phyloP scores from a whole-genome alignment of 1,284 basidiomycete genomes.

The Sporisorium reilianum region DNA sequence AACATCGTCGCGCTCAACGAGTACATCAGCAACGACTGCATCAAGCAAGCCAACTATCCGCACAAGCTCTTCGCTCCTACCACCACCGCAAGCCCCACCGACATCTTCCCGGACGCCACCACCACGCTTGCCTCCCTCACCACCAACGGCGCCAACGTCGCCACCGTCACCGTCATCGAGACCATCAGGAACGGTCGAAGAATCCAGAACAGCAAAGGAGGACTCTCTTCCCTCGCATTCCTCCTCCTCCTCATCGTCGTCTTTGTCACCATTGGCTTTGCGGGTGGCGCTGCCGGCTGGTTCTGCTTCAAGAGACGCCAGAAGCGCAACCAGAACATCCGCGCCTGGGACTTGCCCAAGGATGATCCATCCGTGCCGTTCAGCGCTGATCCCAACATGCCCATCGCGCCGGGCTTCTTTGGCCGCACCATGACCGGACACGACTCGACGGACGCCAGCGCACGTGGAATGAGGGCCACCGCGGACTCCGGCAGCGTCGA shows the following conservation, averaged over 20 bases:
- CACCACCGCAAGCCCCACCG: slow-evolving; percentile 30
- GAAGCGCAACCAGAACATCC: slow-evolving; percentile 38
- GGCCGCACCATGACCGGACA: slow-evolving; percentile 27
- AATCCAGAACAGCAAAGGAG: slow-evolving; percentile 13
- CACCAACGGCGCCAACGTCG: slow-evolving; percentile 39
- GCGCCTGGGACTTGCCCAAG: slow-evolving; percentile 46
- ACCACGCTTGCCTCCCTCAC: slow-evolving; percentile 44
- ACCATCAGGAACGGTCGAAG: slow-evolving; percentile 42
- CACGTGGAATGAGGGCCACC: slow-evolving; percentile 5
- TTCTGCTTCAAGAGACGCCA: slow-evolving; percentile 44
- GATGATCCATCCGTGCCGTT: slow-evolving; percentile 42
- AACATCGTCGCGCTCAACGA: slow-evolving; percentile 49
- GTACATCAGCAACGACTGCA: slow-evolving; percentile 40
- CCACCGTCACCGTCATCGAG: slow-evolving; percentile 46
- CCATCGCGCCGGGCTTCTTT: slow-evolving; percentile 44
- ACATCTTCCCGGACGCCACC: slow-evolving; percentile 49
- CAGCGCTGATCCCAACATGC: slow-evolving; percentile 40
- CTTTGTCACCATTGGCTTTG: slow-evolving; percentile 26
- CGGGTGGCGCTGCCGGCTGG: slow-evolving; percentile 42
- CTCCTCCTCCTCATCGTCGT: slow-evolving; percentile 37
- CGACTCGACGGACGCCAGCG: slow-evolving; percentile 12
- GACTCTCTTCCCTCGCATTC: slow-evolving; percentile 19
- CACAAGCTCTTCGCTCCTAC: slow-evolving; percentile 34
- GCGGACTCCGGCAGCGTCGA: slow-evolving; percentile 28
- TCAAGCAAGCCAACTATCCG: slow-evolving; percentile 7